These are phyloP conservation scores for Ilyonectria destructans DNA, from an alignment of 2,329 filamentous ascomycete genomes.

Conservation along the genomic window DNA sequence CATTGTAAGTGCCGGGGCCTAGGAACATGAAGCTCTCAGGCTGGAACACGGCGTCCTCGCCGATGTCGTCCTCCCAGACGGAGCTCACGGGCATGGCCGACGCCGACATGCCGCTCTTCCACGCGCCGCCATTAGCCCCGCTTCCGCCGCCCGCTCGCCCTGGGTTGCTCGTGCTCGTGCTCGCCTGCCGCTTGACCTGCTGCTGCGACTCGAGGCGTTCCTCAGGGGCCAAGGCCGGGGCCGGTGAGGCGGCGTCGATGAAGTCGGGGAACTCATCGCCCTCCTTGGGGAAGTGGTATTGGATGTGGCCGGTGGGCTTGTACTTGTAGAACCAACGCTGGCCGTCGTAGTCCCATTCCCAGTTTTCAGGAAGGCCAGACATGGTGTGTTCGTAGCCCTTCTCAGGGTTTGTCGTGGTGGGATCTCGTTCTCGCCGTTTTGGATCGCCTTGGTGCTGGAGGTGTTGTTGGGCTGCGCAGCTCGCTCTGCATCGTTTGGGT, in stretches of 20 bases:
- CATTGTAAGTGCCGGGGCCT: slow-evolving; percentile 63
- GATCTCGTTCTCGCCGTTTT: background rate
- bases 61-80: slow-evolving; percentile 54
- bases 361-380: slow-evolving; percentile 65
- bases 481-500: slow-evolving; percentile 27
- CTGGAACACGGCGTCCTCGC: slow-evolving; percentile 61
- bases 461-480: slow-evolving; percentile 17
- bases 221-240: slow-evolving; percentile 64
- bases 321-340: slow-evolving; percentile 72
- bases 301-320: slow-evolving; percentile 67
- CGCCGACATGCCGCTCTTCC: slow-evolving; percentile 52
- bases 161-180: slow-evolving; percentile 32
- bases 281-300: slow-evolving; percentile 71
- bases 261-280: slow-evolving; percentile 74
- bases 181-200: slow-evolving; percentile 59
- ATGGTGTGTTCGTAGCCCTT: slow-evolving; percentile 36
- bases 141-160: slow-evolving; percentile 20
- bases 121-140: slow-evolving; percentile 23
- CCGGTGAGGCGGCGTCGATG: slow-evolving; percentile 57
- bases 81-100: slow-evolving; percentile 53
- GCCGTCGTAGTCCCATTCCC: slow-evolving; percentile 74
- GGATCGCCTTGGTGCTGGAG: background rate
- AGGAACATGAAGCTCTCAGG: slow-evolving; percentile 70
- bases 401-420: background rate
- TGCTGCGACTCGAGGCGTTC: slow-evolving; percentile 69